These are phyloP conservation scores for Ziziphus jujuba DNA, from an alignment of 306 rosid species.

Conservation along the genomic window DNA sequence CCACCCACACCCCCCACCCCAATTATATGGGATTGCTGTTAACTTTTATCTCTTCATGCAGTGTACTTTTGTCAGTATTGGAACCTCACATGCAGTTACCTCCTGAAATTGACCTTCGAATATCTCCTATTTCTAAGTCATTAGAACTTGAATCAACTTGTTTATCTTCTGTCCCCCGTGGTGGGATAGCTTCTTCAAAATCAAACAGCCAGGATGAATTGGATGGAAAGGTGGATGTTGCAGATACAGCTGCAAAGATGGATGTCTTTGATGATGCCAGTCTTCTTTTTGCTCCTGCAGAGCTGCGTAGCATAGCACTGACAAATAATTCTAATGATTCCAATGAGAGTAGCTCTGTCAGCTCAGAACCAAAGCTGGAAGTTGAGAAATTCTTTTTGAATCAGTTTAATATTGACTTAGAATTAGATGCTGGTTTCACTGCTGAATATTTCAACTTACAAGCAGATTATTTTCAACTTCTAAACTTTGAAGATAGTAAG, in stretches of 20 bases:
- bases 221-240: slow-evolving; percentile 59
- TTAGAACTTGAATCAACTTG: slow-evolving; percentile 48
- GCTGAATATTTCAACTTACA: slow-evolving; percentile 67
- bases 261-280: slow-evolving; percentile 63
- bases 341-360: slow-evolving; percentile 41
- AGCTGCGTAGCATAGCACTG: slow-evolving; percentile 52
- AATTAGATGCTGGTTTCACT: slow-evolving; percentile 56
- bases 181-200: slow-evolving; percentile 51
- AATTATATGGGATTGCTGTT: not conserved
- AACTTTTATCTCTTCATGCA: slow-evolving; percentile 36
- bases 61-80: slow-evolving; percentile 84
- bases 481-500: slow-evolving; percentile 65
- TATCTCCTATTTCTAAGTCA: slow-evolving; percentile 41
- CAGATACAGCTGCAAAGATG: slow-evolving; percentile 49
- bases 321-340: slow-evolving; percentile 46
- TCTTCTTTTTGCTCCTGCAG: slow-evolving; percentile 71
- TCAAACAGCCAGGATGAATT: slow-evolving; percentile 57
- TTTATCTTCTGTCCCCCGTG: slow-evolving; percentile 42
- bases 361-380: slow-evolving; percentile 49
- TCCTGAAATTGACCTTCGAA: slow-evolving; percentile 77
- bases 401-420: slow-evolving; percentile 39
- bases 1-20: no score
- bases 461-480: slow-evolving; percentile 83
- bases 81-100: slow-evolving; percentile 91
- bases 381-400: slow-evolving; percentile 37